A percentile compares a stretch with the other conserved stretches of the same genome.
Evolutionary conservation across 768 basidiomycete genomes (phyloP).

Genomic region (Tylopilus plumbeoviolaceoides): DNA sequence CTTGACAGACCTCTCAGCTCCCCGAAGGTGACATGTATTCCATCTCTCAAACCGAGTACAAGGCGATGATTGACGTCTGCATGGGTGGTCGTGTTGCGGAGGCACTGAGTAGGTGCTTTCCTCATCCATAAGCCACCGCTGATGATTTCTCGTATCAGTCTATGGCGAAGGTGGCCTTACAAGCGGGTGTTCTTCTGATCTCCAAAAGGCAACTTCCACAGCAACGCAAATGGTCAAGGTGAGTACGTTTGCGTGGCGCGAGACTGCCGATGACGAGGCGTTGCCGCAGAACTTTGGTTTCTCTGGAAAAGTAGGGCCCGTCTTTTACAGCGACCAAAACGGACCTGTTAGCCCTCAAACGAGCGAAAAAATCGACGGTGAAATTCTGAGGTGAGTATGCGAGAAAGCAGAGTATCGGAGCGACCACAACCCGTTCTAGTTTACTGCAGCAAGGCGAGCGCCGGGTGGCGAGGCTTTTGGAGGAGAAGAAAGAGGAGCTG

Average conservation of each 20-base stretch:
- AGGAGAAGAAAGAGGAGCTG: constrained; percentile 66
- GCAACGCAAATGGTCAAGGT: constrained; percentile 91
- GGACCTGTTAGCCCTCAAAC: constrained; percentile 69
- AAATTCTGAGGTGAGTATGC: constrained; percentile 68
- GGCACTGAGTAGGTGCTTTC: constrained; percentile 60
- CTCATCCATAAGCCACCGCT: background rate
- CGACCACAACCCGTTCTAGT: constrained; percentile 25
- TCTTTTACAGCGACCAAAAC: constrained; percentile 73
- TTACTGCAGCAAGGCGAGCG: constrained; percentile 67
- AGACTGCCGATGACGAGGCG: background rate
- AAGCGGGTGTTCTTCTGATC: constrained; percentile 89
- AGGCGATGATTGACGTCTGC: constrained; percentile 82
- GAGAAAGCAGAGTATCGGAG: background rate
- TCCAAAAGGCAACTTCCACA: constrained; percentile 71
- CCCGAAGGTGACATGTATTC: constrained; percentile 77
- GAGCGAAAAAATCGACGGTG: constrained; percentile 82
- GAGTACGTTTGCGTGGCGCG: constrained; percentile 17
- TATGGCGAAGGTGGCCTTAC: constrained; percentile 87
- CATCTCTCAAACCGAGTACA: constrained; percentile 67
- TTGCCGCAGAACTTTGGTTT: constrained; percentile 65
- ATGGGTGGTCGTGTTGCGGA: constrained; percentile 97
- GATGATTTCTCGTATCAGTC: constrained; percentile 42
- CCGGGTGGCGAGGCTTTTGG: constrained; percentile 62
- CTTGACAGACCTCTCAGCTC: constrained; percentile 62
- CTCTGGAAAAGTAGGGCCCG: constrained; percentile 75